These are phyloP conservation scores for Naganishia sp. DNA, from an alignment of 1,284 basidiomycete genomes.

Conservation along the genomic window DNA sequence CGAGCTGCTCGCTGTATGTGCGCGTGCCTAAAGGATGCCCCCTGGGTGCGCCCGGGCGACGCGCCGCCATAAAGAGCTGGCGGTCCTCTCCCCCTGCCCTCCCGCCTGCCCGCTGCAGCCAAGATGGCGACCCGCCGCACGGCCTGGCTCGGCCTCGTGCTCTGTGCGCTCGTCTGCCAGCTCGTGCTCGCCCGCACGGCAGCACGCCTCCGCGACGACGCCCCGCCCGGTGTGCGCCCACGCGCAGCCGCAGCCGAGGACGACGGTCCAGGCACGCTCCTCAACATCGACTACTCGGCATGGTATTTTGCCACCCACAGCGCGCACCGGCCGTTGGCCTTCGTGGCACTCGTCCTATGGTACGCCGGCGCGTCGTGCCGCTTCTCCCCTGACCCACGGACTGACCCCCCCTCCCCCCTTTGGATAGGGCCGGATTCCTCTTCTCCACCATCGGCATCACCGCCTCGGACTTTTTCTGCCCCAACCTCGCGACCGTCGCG, in stretches of 20 bases:
- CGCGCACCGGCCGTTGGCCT: conserved; percentile 41
- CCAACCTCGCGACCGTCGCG: conserved; percentile 84
- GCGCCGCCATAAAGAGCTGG: neutral
- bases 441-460: conserved; percentile 77
- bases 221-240: neutral
- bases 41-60: conserved; percentile 4
- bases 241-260: neutral
- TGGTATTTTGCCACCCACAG: conserved; percentile 40
- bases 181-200: conserved; percentile 21
- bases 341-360: conserved; percentile 41
- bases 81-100: neutral
- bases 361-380: neutral
- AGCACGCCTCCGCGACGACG: conserved; percentile 1
- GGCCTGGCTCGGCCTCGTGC: conserved; percentile 18
- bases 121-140: neutral
- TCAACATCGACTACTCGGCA: conserved; percentile 34
- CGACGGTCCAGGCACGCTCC: conserved; percentile 24
- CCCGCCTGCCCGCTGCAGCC: neutral
- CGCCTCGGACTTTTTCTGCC: conserved; percentile 93
- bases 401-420: too few relatives aligned
- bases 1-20: too few relatives aligned
- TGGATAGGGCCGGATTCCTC: conserved; percentile 58
- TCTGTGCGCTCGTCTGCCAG: conserved; percentile 29
- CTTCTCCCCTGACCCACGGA: neutral
- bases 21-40: too few relatives aligned